A percentile compares a stretch with the other conserved stretches of the same genome.
Evolutionary conservation across 2,329 filamentous ascomycete genomes (phyloP).

Genomic region (Truncatella angustata): DNA sequence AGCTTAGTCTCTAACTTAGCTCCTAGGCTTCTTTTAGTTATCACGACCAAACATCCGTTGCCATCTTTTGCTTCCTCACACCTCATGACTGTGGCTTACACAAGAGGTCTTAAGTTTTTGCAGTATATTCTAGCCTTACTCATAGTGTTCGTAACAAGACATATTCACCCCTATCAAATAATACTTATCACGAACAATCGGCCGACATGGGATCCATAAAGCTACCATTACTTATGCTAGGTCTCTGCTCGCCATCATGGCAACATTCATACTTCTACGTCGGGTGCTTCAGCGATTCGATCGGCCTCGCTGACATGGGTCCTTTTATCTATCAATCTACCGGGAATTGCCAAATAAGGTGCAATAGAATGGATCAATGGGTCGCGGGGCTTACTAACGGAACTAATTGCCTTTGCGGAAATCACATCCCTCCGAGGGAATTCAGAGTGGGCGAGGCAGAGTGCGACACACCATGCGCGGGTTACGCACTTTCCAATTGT

Average conservation of each 20-base stretch:
- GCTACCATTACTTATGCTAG: background rate
- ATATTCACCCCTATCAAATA: too few relatives aligned
- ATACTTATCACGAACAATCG: background rate
- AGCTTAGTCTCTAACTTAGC: too few relatives aligned
- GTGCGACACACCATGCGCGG: slow-evolving; percentile 16
- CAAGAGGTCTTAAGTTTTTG: too few relatives aligned
- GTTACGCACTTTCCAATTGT: too few relatives aligned
- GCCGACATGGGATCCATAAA: background rate
- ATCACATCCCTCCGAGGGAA: slow-evolving; percentile 7
- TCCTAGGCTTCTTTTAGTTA: too few relatives aligned
- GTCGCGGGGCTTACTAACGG: slow-evolving; percentile 16
- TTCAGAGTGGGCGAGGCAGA: slow-evolving; percentile 12
- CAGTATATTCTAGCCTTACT: too few relatives aligned
- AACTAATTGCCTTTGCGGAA: slow-evolving; percentile 19
- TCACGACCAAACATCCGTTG: too few relatives aligned
- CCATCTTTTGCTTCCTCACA: too few relatives aligned
- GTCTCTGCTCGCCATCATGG: background rate
- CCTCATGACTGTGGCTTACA: too few relatives aligned
- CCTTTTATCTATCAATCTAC: slow-evolving; percentile 12
- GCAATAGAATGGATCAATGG: background rate
- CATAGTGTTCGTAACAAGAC: too few relatives aligned
- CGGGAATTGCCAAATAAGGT: slow-evolving; percentile 11
- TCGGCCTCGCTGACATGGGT: slow-evolving; percentile 5
- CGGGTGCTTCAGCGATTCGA: slow-evolving; percentile 16
- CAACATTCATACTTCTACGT: slow-evolving; percentile 7